Percentiles rank a stretch among this genome's conserved stretches.
Evolutionary conservation across 2,329 filamentous ascomycete genomes (phyloP).

Genomic region (Clonostachys solani): DNA sequence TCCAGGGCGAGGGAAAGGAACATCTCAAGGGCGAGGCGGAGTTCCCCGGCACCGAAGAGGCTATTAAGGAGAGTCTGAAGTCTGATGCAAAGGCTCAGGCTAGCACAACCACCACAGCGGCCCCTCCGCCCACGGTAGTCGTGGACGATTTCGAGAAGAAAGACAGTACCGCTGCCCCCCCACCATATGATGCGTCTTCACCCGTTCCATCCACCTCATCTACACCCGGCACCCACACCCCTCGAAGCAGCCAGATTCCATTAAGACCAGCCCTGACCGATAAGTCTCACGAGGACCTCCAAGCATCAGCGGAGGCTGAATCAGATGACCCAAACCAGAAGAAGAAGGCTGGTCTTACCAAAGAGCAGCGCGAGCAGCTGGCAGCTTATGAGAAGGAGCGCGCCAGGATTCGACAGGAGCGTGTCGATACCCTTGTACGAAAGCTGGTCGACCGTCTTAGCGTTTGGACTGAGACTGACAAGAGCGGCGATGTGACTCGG

Average conservation of each 20-base stretch:
- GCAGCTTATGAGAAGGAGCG: slow-evolving; percentile 86
- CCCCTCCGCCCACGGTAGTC: slow-evolving; percentile 30
- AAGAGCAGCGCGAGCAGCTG: slow-evolving; percentile 91
- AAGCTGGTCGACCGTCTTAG: slow-evolving; percentile 88
- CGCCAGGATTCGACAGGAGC: slow-evolving; percentile 78
- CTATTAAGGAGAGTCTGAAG: slow-evolving; percentile 51
- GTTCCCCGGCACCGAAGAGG: slow-evolving; percentile 53
- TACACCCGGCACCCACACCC: slow-evolving; percentile 28
- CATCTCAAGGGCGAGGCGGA: slow-evolving; percentile 30
- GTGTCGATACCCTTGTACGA: slow-evolving; percentile 75
- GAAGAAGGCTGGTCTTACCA: slow-evolving; percentile 81
- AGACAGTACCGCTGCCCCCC: slow-evolving; percentile 6
- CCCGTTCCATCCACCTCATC: slow-evolving; percentile 28
- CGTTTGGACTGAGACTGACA: slow-evolving; percentile 97
- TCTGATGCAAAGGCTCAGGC: slow-evolving; percentile 23
- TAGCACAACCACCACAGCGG: slow-evolving; percentile 7
- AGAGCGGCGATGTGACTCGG: slow-evolving; percentile 74
- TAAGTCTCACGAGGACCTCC: slow-evolving; percentile 57
- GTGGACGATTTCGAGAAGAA: slow-evolving; percentile 26
- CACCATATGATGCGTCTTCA: slow-evolving; percentile 2
- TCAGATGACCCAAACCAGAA: slow-evolving; percentile 62
- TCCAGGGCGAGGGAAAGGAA: slow-evolving; percentile 37
- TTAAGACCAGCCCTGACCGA: slow-evolving; percentile 86
- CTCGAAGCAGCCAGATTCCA: slow-evolving; percentile 53
- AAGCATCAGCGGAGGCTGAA: slow-evolving; percentile 64